Percentiles rank a stretch among this genome's conserved stretches.
These are phyloP conservation scores for Yamadazyma jaroonii DNA, from an alignment of 1,139 yeast genomes.

Conservation along the genomic window DNA sequence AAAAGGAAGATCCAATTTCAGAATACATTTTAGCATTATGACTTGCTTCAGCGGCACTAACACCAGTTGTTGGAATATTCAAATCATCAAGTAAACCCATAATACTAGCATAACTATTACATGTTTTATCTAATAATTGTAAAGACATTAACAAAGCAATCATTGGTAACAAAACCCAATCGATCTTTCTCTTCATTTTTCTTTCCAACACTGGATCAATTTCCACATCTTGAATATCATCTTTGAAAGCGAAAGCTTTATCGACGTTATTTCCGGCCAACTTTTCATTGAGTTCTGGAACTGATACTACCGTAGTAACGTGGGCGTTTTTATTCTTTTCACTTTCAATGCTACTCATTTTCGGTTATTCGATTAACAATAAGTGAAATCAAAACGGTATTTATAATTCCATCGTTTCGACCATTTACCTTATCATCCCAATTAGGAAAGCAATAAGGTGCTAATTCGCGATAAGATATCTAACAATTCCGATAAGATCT, in stretches of 20 bases:
- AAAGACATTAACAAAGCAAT: slow-evolving; percentile 51
- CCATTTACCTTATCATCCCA: background rate
- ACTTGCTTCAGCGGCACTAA: slow-evolving; percentile 12
- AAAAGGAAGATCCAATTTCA: slow-evolving; percentile 59
- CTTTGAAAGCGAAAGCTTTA: slow-evolving; percentile 9
- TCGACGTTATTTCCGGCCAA: slow-evolving; percentile 7
- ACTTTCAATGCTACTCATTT: slow-evolving; percentile 2
- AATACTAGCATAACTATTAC: slow-evolving; percentile 57
- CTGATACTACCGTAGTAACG: slow-evolving; percentile 7
- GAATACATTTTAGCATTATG: slow-evolving; percentile 15
- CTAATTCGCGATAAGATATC: no score
- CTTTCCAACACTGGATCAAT: slow-evolving; percentile 12
- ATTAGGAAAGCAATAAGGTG: no score
- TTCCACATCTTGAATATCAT: slow-evolving; percentile 7
- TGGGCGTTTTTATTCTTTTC: slow-evolving; percentile 5
- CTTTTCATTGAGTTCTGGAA: slow-evolving; percentile 2
- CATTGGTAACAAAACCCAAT: slow-evolving; percentile 48
- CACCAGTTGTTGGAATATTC: slow-evolving; percentile 22
- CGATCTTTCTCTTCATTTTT: slow-evolving; percentile 41
- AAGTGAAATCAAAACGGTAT: background rate
- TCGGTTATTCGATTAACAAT: background rate
- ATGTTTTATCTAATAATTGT: slow-evolving; percentile 61
- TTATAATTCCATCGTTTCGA: background rate
- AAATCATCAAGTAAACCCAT: slow-evolving; percentile 51
- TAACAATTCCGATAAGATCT: no score